These are phyloP conservation scores for Sporothrix brunneoviolacea DNA, from an alignment of 2,329 filamentous ascomycete genomes.

Conservation along the genomic window DNA sequence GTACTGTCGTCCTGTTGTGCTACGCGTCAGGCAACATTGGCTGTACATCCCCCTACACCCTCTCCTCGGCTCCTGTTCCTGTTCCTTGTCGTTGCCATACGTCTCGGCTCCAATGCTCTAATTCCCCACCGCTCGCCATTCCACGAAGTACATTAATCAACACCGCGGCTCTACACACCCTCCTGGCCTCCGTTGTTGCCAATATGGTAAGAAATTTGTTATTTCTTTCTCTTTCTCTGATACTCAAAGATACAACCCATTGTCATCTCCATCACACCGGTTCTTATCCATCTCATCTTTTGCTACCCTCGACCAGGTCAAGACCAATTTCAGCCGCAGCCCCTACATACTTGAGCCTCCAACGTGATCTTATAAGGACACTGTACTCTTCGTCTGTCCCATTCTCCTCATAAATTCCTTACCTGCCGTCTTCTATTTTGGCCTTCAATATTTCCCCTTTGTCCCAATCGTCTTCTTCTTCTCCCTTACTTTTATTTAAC, in stretches of 20 bases:
- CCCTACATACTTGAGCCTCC: background rate
- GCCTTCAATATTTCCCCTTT: too few relatives aligned
- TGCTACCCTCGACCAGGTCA: slow-evolving; percentile 20
- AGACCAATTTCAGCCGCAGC: background rate
- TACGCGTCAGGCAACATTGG: slow-evolving; percentile 5
- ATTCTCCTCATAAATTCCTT: background rate
- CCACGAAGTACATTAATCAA: slow-evolving; percentile 21
- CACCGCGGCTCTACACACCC: slow-evolving; percentile 31
- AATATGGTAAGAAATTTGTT: slow-evolving; percentile 43
- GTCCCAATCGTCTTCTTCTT: too few relatives aligned
- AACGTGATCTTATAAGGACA: too few relatives aligned
- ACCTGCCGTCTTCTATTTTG: too few relatives aligned
- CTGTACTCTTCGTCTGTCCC: too few relatives aligned
- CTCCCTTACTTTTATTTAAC: too few relatives aligned
- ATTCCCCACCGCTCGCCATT: slow-evolving; percentile 12
- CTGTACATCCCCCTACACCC: background rate
- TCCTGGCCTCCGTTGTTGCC: slow-evolving; percentile 26
- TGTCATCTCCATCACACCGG: slow-evolving; percentile 2
- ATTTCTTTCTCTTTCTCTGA: background rate
- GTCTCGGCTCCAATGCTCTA: background rate
- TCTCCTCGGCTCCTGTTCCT: background rate
- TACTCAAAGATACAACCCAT: background rate
- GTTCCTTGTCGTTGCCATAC: background rate
- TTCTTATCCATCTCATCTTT: slow-evolving; percentile 6
- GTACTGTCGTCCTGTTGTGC: slow-evolving; percentile 8